Evolutionary conservation across 2,329 filamentous ascomycete genomes (phyloP).

Genomic region (Kalaharituber pfeilii): DNA sequence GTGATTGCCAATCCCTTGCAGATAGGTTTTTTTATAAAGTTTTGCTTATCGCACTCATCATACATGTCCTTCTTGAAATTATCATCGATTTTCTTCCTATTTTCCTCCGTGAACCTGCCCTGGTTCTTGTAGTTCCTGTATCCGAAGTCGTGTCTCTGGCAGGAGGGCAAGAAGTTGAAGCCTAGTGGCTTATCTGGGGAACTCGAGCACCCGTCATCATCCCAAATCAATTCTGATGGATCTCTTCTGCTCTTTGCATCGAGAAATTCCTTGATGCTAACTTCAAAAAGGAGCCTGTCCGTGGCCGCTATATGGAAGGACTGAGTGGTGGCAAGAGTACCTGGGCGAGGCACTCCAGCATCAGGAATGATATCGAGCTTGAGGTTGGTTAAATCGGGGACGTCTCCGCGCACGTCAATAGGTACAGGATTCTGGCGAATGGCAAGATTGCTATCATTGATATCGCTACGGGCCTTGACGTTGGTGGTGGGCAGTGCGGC

Average conservation of each 20-base stretch:
- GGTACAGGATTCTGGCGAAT: no score
- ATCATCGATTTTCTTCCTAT: conserved; percentile 32
- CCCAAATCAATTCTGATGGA: conserved; percentile 29
- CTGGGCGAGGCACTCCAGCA: not conserved
- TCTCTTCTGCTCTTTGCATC: conserved; percentile 27
- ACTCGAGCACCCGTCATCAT: conserved; percentile 26
- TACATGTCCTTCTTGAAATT: conserved; percentile 34
- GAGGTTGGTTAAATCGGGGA: conserved; percentile 5
- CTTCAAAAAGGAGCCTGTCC: conserved; percentile 33
- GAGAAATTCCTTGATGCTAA: conserved; percentile 31
- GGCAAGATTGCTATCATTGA: no score
- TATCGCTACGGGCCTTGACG: no score
- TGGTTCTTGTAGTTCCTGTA: conserved; percentile 38
- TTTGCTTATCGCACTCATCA: conserved; percentile 22
- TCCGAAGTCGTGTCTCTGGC: conserved; percentile 40
- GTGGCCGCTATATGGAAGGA: conserved; percentile 24
- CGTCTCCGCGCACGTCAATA: conserved; percentile 7
- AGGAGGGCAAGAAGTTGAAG: conserved; percentile 27
- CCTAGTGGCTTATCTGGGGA: conserved; percentile 30
- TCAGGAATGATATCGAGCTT: conserved; percentile 1
- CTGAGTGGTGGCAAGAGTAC: not conserved
- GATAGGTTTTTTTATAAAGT: conserved; percentile 5
- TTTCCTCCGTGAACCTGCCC: conserved; percentile 31
- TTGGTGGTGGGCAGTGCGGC: no score
- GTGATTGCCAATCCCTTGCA: conserved; percentile 24